phyloP scores from a whole-genome alignment of 768 basidiomycete genomes.

The Tulasnella sp. region DNA sequence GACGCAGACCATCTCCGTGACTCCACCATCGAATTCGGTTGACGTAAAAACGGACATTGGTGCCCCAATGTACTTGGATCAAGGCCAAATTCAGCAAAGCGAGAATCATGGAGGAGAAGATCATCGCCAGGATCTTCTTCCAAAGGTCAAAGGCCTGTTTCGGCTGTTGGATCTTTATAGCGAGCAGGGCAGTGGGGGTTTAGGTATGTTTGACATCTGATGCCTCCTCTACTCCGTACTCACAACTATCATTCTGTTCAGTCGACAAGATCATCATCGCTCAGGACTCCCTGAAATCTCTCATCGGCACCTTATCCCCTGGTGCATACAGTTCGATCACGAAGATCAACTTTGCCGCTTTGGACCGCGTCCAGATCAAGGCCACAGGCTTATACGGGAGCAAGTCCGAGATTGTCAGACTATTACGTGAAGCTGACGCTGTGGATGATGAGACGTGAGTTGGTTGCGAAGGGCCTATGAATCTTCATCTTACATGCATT shows the following conservation, averaged over 20 bases:
- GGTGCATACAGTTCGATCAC: conserved; percentile 45
- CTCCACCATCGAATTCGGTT: no score
- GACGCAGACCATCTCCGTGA: no score
- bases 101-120: no score
- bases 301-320: conserved; percentile 41
- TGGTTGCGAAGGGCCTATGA: neutral
- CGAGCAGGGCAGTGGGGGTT: conserved; percentile 41
- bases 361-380: conserved; percentile 38
- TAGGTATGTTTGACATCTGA: conserved; percentile 31
- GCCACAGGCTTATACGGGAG: conserved; percentile 51
- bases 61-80: no score
- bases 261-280: conserved; percentile 51
- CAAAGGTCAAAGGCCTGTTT: conserved; percentile 37
- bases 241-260: neutral
- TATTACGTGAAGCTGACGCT: conserved; percentile 31
- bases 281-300: conserved; percentile 38
- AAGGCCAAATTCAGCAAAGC: no score
- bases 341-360: conserved; percentile 43
- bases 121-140: conserved; percentile 7
- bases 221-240: neutral
- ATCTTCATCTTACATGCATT: neutral
- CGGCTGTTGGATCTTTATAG: conserved; percentile 44
- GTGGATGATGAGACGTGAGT: conserved; percentile 36
- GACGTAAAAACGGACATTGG: no score
- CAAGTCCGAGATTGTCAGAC: conserved; percentile 39